phyloP scores from a whole-genome alignment of 2,329 filamentous ascomycete species.

The Sphaerulina vaccinii region DNA sequence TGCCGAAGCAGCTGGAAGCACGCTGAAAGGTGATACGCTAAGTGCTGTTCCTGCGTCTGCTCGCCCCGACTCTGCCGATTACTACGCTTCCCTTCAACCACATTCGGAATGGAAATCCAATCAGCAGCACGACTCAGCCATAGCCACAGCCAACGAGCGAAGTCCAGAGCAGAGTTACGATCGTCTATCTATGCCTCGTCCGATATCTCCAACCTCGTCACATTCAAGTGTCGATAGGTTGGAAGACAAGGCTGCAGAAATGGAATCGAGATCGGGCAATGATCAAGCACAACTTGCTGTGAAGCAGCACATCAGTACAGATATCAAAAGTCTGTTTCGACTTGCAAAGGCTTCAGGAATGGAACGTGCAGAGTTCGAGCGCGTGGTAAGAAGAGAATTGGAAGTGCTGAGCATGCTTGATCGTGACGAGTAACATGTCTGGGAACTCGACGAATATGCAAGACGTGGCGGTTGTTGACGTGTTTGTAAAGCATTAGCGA shows the following conservation, averaged over 20 bases:
- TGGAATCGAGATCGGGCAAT: conserved; percentile 25
- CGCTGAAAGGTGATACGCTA: conserved; percentile 55
- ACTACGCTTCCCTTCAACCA: conserved; percentile 23
- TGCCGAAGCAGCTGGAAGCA: conserved; percentile 49
- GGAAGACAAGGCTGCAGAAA: conserved; percentile 45
- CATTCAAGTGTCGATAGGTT: conserved; percentile 54
- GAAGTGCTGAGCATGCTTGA: conserved; percentile 70
- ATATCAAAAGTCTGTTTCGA: conserved; percentile 72
- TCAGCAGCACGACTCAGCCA: conserved; percentile 14
- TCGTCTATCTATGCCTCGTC: conserved; percentile 47
- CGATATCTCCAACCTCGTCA: conserved; percentile 46
- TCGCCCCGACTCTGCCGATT: conserved; percentile 18
- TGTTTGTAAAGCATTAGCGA: neutral
- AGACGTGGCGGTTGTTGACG: no score
- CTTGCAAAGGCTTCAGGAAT: conserved; percentile 71
- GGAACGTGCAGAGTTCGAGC: conserved; percentile 70
- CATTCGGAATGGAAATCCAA: conserved; percentile 22
- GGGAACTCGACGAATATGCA: neutral
- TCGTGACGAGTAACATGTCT: conserved; percentile 45
- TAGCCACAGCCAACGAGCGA: conserved; percentile 17
- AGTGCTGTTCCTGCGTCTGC: conserved; percentile 15
- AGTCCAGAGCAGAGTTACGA: conserved; percentile 18
- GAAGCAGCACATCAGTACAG: conserved; percentile 75
- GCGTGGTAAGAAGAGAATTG: conserved; percentile 68
- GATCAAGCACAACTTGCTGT: conserved; percentile 70